These are phyloP conservation scores for Cystobasidium onofrii DNA, from an alignment of 768 basidiomycete genomes.

Conservation along the genomic window DNA sequence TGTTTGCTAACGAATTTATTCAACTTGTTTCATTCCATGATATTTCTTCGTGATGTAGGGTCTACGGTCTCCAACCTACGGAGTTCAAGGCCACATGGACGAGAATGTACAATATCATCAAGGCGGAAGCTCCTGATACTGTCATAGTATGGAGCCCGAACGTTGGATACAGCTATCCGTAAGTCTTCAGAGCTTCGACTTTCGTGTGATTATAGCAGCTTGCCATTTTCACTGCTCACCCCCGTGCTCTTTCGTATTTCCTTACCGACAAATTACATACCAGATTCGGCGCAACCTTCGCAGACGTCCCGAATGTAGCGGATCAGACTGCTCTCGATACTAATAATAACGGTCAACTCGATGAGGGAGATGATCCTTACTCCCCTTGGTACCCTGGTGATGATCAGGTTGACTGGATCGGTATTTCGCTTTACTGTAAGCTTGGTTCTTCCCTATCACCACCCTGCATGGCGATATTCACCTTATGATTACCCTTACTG, in stretches of 20 bases:
- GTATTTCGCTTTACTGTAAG: slow-evolving; percentile 40
- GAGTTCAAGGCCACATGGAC: slow-evolving; percentile 36
- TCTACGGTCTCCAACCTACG: slow-evolving; percentile 40
- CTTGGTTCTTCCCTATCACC: too few species aligned
- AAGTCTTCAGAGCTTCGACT: neutral
- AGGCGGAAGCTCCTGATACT: slow-evolving; percentile 39
- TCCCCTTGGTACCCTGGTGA: slow-evolving; percentile 43
- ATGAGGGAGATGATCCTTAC: slow-evolving; percentile 39
- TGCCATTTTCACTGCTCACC: too few species aligned
- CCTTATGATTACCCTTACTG: too few species aligned
- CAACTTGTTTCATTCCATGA: too few species aligned
- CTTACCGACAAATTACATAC: too few species aligned
- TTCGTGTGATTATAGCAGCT: too few species aligned
- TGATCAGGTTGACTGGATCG: slow-evolving; percentile 43
- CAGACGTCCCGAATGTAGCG: slow-evolving; percentile 7
- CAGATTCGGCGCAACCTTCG: slow-evolving; percentile 33
- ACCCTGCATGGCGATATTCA: too few species aligned
- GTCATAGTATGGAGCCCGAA: slow-evolving; percentile 43
- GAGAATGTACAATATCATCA: slow-evolving; percentile 39
- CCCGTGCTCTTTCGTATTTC: neutral
- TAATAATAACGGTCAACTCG: slow-evolving; percentile 38
- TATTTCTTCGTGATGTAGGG: neutral
- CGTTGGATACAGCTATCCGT: slow-evolving; percentile 25
- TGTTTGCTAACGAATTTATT: too few species aligned
- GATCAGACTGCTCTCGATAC: slow-evolving; percentile 42